Evolutionary conservation across 768 basidiomycete species (phyloP), one percentile per base, ranked within the genome.

Genomic region (Lactarius pseudohatsudake): DNA sequence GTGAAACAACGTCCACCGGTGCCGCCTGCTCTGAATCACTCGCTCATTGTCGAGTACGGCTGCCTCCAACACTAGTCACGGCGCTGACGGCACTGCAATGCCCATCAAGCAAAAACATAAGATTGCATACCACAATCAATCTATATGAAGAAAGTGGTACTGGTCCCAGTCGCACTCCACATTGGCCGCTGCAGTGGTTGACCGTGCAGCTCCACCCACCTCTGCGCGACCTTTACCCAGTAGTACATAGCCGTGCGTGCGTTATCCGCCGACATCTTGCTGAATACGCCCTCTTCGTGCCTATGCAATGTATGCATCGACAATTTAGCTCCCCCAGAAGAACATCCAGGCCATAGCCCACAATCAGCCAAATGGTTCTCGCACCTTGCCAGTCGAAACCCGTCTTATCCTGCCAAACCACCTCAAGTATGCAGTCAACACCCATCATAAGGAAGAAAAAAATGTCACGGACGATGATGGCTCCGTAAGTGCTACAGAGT

Each of bases 371-470:
- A 36, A 64, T 2, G 54, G 22, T 2, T 68, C 70, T 32, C 55
- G 54, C n/a, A 69, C 70, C 62, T 64, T 34, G 8, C 32, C 32
- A 34, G 32, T 34, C 66, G 32, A 34, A 28, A 3, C 64, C 57
- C 1, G 70, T 69, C 41, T 58, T 60, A 34, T 58, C 40, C 30
- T 40, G 43, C 61, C 53, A 69, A 16, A 64, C 34, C 41, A 11
- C 68, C 53, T 71, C 70, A 3, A 71, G 59, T 28, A 64, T 18
- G 30, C 36, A 53, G 16, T 68, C 68, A 13, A 66, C 65, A 2
- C 59, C 65, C 62, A 69, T 71, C 65, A 69, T 64, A n/a, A 69
- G 2, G 53, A 69, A 70, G 56, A 70, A 70, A 70, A 70, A 41
- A 66, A 13, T 28, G 68, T 69, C 28, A 69, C 62, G n/a, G 59